These are phyloP conservation scores for Cytospora mali DNA, from an alignment of 2,329 filamentous ascomycete species.

Conservation along the genomic window DNA sequence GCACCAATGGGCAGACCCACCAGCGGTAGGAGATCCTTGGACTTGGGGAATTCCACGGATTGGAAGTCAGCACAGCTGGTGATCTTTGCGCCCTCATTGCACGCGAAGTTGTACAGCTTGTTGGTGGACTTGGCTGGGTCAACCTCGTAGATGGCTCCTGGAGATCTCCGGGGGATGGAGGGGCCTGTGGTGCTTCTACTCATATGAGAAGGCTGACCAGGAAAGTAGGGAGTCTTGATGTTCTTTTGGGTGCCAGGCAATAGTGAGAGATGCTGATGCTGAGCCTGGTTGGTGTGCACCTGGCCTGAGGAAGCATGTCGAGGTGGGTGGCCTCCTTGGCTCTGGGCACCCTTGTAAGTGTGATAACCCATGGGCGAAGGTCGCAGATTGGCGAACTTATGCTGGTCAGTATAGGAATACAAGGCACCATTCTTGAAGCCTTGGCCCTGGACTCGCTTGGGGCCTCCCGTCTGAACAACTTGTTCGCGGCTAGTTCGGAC, in stretches of 20 bases:
- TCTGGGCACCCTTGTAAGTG: not conserved
- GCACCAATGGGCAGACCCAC: constrained; percentile 46
- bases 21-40: constrained; percentile 30
- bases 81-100: constrained; percentile 18
- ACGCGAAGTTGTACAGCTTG: constrained; percentile 26
- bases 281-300: not conserved
- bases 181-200: constrained; percentile 2
- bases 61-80: constrained; percentile 14
- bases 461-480: not conserved
- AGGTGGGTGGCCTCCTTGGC: not conserved
- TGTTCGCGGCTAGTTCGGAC: constrained; percentile 13
- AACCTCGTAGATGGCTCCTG: constrained; percentile 24
- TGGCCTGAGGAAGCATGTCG: not conserved
- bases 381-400: not conserved
- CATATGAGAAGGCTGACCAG: not conserved
- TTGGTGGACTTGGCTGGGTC: constrained; percentile 22
- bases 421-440: not conserved
- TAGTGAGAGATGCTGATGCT: not conserved
- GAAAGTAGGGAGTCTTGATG: not conserved
- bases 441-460: not conserved
- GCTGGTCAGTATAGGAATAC: not conserved
- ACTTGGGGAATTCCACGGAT: constrained; percentile 18
- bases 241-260: not conserved
- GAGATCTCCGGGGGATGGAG: constrained; percentile 3
- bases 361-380: not conserved